Conservation (phyloP, 1,139 yeast genomes). For the Candida tunisiensis region DNA sequence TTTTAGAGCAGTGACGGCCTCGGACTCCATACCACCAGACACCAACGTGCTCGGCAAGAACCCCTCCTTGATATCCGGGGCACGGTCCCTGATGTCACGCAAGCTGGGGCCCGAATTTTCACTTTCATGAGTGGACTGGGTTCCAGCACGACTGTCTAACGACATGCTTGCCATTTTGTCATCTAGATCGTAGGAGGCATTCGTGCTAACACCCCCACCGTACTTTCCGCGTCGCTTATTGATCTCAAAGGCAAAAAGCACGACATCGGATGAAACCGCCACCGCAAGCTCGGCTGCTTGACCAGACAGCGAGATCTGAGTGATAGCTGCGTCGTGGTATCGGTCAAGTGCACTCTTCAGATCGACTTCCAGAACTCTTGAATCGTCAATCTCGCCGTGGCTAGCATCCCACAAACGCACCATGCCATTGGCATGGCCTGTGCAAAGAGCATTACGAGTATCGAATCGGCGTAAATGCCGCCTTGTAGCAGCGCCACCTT, state of each 20-base stretch:
- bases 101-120: conserved; percentile 25
- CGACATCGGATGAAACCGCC: conserved; percentile 58
- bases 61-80: conserved; percentile 35
- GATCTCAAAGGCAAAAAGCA: conserved; percentile 57
- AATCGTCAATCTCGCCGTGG: conserved; percentile 50
- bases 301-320: conserved; percentile 55
- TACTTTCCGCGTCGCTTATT: conserved; percentile 18
- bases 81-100: no score
- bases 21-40: conserved; percentile 17
- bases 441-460: conserved; percentile 34
- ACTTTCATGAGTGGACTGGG: conserved; percentile 9
- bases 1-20: conserved; percentile 40
- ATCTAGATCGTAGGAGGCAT: background rate
- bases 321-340: conserved; percentile 29
- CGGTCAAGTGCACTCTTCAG: conserved; percentile 26
- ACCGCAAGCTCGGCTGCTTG: conserved; percentile 64
- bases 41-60: conserved; percentile 56
- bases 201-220: conserved; percentile 2
- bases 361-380: conserved; percentile 39
- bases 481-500: conserved; percentile 64
- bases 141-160: conserved; percentile 4
- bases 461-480: conserved; percentile 34
- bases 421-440: conserved; percentile 74
- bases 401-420: conserved; percentile 74
- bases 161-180: conserved; percentile 3